A percentile compares a stretch with the other conserved stretches of the same genome.
Evolutionary conservation across 2,329 filamentous ascomycete genomes (phyloP).

Genomic region (Beauveria sp.): DNA sequence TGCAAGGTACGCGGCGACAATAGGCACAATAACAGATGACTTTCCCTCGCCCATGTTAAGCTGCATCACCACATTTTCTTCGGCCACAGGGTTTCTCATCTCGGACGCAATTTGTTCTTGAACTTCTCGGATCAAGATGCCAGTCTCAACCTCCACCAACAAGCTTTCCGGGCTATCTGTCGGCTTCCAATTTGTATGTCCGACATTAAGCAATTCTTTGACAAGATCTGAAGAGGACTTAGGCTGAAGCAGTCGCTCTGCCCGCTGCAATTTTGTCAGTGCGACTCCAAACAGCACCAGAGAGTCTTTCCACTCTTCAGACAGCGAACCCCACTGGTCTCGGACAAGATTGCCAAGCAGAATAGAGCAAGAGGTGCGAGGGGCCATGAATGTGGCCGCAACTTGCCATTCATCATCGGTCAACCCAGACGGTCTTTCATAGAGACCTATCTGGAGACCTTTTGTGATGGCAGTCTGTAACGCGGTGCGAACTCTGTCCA

Average conservation of each 20-base stretch:
- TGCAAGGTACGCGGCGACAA: constrained; percentile 47
- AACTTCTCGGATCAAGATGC: constrained; percentile 51
- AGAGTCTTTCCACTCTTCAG: neutral
- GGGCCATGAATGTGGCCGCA: neutral
- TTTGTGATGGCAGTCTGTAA: neutral
- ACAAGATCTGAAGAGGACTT: neutral
- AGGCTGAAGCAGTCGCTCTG: neutral
- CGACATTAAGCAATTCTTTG: neutral
- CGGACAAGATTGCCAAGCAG: neutral
- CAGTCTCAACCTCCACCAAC: constrained; percentile 56
- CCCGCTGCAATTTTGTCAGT: neutral
- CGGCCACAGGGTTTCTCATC: constrained; percentile 40
- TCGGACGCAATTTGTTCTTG: constrained; percentile 50
- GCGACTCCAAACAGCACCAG: neutral
- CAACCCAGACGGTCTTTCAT: neutral
- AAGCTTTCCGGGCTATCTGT: constrained; percentile 46
- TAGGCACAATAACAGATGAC: constrained; percentile 60
- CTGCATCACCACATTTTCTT: constrained; percentile 50
- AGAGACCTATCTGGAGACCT: neutral
- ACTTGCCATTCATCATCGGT: neutral
- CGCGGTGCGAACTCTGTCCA: neutral
- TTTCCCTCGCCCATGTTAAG: constrained; percentile 69
- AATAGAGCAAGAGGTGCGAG: neutral
- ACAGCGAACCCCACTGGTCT: neutral
- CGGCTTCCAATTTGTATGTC: neutral